Evolutionary conservation across 768 basidiomycete genomes (phyloP).

Genomic region (Lactarius indigo): DNA sequence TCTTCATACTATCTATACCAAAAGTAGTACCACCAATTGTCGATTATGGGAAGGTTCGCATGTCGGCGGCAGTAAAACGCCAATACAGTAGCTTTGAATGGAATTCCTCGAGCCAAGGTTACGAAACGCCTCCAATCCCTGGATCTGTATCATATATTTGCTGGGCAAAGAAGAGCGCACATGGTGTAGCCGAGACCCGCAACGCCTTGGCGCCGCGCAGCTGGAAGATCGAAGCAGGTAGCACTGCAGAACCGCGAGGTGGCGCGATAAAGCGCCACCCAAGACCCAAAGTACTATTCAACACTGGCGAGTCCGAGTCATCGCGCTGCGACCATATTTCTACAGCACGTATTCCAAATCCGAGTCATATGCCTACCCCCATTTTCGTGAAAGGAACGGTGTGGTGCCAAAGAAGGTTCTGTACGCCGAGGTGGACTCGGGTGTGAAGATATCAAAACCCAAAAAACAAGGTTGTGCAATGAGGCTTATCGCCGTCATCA

Average conservation of each 20-base stretch:
- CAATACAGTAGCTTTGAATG: background rate
- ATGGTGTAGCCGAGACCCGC: background rate
- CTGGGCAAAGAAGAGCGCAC: background rate
- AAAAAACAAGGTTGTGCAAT: no score
- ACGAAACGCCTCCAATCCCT: background rate
- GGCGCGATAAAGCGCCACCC: no score
- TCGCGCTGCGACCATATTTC: no score
- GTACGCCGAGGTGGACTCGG: no score
- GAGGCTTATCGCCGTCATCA: background rate
- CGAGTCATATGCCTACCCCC: no score
- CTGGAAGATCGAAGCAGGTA: background rate
- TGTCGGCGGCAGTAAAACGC: background rate
- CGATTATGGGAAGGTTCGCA: background rate
- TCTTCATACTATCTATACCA: background rate
- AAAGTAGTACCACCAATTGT: background rate
- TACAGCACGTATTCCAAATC: no score
- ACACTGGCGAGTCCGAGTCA: no score
- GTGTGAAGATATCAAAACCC: no score
- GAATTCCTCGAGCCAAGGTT: background rate
- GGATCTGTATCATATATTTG: background rate
- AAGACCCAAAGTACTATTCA: no score
- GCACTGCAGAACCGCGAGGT: no score
- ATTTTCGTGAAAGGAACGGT: no score
- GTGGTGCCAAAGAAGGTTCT: no score
- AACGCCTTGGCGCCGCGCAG: background rate